Percentiles rank a stretch among this genome's conserved stretches.
Conservation (phyloP, 2,329 filamentous ascomycete genomes). For the Apiospora marii region DNA sequence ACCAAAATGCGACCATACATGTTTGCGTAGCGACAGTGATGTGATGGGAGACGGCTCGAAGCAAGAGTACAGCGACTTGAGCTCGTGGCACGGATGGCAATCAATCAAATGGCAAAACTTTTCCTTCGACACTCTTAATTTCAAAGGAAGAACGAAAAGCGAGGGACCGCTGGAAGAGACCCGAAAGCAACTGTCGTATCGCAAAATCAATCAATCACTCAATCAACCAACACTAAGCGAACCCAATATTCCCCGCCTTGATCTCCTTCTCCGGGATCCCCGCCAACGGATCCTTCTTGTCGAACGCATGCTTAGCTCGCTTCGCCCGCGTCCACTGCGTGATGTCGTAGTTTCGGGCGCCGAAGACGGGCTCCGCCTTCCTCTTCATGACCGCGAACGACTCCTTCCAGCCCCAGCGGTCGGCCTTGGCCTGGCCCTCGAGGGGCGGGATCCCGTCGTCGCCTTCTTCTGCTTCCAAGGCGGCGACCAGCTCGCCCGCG, state of each 20-base stretch:
- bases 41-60: neutral
- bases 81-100: neutral
- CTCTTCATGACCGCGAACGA: neutral
- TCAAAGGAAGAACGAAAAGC: neutral
- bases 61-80: too few relatives aligned
- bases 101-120: neutral
- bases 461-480: neutral
- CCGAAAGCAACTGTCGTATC: neutral
- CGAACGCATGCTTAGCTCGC: slow-evolving; percentile 31
- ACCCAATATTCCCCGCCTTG: slow-evolving; percentile 31
- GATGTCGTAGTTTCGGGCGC: slow-evolving; percentile 35
- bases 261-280: slow-evolving; percentile 34
- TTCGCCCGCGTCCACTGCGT: slow-evolving; percentile 34
- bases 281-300: slow-evolving; percentile 36
- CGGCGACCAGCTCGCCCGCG: neutral
- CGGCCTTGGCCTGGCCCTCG: slow-evolving; percentile 30
- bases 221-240: slow-evolving; percentile 28
- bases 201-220: neutral
- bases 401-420: slow-evolving; percentile 37
- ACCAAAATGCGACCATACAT: neutral
- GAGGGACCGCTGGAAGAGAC: neutral
- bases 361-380: neutral
- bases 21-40: neutral
- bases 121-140: neutral
- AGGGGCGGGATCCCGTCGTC: slow-evolving; percentile 28